Evolutionary conservation across 257 asterid genomes (phyloP).

Genomic region (Anisodus tanguticus): DNA sequence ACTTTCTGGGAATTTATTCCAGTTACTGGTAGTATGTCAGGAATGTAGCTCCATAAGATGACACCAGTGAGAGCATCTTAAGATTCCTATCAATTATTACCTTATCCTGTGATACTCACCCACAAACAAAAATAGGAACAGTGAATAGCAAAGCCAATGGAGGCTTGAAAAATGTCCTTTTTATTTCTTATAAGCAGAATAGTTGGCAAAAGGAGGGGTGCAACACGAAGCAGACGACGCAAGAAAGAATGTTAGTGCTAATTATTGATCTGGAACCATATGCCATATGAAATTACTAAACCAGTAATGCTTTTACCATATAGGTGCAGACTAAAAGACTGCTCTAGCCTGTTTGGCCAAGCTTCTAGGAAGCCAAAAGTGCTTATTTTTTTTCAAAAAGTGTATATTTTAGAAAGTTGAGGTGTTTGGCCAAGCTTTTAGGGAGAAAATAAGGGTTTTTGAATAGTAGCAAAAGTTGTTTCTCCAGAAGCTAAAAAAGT

Average conservation of each 20-base stretch:
- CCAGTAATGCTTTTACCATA: neutral
- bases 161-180: neutral
- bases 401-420: too few species aligned
- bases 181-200: neutral
- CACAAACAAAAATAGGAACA: slow-evolving; percentile 14
- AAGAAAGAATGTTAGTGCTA: neutral
- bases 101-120: neutral
- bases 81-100: neutral
- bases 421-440: too few species aligned
- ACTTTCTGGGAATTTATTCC: slow-evolving; percentile 20
- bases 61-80: neutral
- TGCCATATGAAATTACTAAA: neutral
- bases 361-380: too few species aligned
- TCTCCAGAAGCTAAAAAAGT: too few species aligned
- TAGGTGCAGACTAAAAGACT: neutral
- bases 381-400: too few species aligned
- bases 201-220: neutral
- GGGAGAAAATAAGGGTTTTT: too few species aligned
- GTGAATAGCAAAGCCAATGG: slow-evolving; percentile 13
- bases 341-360: too few species aligned
- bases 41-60: slow-evolving; percentile 12
- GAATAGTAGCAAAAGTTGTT: too few species aligned
- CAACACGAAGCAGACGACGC: neutral
- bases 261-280: slow-evolving; percentile 16
- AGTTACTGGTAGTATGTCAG: neutral